phyloP scores from a whole-genome alignment of 768 basidiomycete genomes.

The Leccinum rimulosum region DNA sequence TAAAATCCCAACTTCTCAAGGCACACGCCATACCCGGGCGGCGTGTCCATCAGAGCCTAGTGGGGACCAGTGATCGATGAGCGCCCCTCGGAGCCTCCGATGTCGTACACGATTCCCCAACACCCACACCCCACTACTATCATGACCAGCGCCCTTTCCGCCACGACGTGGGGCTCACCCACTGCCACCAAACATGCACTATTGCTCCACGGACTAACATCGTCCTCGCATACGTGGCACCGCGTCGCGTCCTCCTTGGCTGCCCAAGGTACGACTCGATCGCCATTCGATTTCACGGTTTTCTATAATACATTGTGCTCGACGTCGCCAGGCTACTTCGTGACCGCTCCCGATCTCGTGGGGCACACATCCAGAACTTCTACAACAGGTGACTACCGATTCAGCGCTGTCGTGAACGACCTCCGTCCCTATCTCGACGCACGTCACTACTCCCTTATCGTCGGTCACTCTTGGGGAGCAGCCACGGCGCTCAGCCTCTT shows the following conservation, averaged over 20 bases:
- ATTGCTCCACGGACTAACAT: constrained; percentile 26
- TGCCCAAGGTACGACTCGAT: constrained; percentile 12
- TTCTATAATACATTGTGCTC: neutral
- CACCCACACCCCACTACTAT: neutral
- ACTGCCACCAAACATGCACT: constrained; percentile 23
- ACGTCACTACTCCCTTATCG: constrained; percentile 1
- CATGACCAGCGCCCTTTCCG: constrained; percentile 21
- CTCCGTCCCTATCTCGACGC: constrained; percentile 19
- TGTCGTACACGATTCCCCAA: neutral
- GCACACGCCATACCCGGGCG: too few relatives aligned
- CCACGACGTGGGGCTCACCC: constrained; percentile 23
- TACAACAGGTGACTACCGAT: constrained; percentile 7
- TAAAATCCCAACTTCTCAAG: too few relatives aligned
- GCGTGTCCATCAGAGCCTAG: too few relatives aligned
- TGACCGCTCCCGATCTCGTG: constrained; percentile 23
- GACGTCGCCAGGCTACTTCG: constrained; percentile 17
- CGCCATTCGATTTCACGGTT: too few relatives aligned
- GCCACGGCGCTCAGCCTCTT: constrained; percentile 7
- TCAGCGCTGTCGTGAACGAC: constrained; percentile 13
- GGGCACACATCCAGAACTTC: constrained; percentile 17
- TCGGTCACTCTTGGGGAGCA: constrained; percentile 23
- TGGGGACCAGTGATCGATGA: neutral
- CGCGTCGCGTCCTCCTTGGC: constrained; percentile 16
- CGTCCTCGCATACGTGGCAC: constrained; percentile 21
- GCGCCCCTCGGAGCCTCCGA: neutral